A percentile compares a stretch with the other conserved stretches of the same genome.
These are phyloP conservation scores for Cucumis cinereus DNA, from an alignment of 306 rosid species.

Conservation along the genomic window DNA sequence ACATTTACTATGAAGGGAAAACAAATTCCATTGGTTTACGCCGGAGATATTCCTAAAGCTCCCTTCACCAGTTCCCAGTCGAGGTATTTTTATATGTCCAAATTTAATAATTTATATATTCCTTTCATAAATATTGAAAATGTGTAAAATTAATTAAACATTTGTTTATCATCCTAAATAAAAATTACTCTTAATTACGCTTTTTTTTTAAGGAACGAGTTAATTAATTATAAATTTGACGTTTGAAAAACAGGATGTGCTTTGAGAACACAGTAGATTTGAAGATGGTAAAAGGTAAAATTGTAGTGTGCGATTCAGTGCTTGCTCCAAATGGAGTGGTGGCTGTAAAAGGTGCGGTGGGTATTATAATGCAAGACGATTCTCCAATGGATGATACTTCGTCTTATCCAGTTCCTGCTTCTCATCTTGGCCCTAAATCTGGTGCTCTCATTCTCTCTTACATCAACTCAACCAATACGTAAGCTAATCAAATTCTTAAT, in stretches of 20 bases:
- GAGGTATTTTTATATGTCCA: background rate
- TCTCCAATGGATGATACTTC: background rate
- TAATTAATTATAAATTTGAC: too few species aligned
- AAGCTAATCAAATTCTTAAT: background rate
- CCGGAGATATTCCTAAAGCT: background rate
- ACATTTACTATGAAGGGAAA: background rate
- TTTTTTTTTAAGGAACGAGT: too few species aligned
- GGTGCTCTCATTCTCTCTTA: background rate
- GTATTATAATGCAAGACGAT: background rate
- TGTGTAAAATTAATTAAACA: too few species aligned
- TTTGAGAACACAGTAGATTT: background rate
- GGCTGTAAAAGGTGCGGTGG: background rate
- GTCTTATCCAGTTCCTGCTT: background rate
- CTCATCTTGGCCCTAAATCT: background rate
- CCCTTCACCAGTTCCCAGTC: background rate
- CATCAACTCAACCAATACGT: background rate
- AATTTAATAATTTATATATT: too few species aligned
- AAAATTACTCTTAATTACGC: too few species aligned
- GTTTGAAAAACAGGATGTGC: background rate
- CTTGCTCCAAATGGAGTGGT: background rate
- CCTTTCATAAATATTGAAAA: too few species aligned
- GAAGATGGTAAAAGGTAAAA: background rate
- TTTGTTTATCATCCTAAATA: too few species aligned
- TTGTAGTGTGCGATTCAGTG: background rate
- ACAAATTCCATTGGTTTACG: background rate